Percentiles rank a stretch among this genome's conserved stretches.
phyloP scores from a whole-genome alignment of 495 filamentous ascomycete genomes.

The Rhizodiscina lignyota region DNA sequence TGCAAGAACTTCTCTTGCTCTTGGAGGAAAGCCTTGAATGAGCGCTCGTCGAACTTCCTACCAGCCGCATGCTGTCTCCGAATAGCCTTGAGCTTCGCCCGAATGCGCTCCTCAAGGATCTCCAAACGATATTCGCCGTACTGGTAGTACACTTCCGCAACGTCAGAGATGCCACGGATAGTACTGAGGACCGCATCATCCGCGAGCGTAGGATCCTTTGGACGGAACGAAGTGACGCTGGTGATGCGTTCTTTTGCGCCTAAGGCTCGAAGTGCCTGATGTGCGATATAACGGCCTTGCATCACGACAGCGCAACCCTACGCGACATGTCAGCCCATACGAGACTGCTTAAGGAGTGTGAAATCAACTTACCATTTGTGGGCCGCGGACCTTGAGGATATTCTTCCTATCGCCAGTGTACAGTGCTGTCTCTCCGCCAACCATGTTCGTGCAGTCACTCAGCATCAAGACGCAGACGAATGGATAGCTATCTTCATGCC shows the following conservation, averaged over 20 bases:
- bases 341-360: too few species aligned
- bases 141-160: constrained; percentile 39
- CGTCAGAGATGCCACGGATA: constrained; percentile 7
- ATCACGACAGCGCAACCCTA: constrained; percentile 13
- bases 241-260: constrained; percentile 12
- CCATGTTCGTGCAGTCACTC: constrained; percentile 51
- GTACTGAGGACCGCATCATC: constrained; percentile 9
- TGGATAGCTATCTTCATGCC: constrained; percentile 62
- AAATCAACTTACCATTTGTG: constrained; percentile 35
- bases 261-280: constrained; percentile 9
- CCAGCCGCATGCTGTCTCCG: constrained; percentile 13
- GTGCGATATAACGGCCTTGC: constrained; percentile 12
- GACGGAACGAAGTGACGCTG: constrained; percentile 13
- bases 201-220: constrained; percentile 4
- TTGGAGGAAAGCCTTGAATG: constrained; percentile 24
- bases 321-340: constrained; percentile 1
- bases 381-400: constrained; percentile 51
- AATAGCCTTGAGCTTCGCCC: constrained; percentile 13
- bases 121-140: constrained; percentile 55
- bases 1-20: constrained; percentile 37
- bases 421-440: constrained; percentile 56
- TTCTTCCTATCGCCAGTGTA: constrained; percentile 42
- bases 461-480: constrained; percentile 68
- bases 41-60: constrained; percentile 22
- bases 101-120: constrained; percentile 42